Conservation (phyloP, 306 rosid species). For the Pterocarpus macrocarpus region DNA sequence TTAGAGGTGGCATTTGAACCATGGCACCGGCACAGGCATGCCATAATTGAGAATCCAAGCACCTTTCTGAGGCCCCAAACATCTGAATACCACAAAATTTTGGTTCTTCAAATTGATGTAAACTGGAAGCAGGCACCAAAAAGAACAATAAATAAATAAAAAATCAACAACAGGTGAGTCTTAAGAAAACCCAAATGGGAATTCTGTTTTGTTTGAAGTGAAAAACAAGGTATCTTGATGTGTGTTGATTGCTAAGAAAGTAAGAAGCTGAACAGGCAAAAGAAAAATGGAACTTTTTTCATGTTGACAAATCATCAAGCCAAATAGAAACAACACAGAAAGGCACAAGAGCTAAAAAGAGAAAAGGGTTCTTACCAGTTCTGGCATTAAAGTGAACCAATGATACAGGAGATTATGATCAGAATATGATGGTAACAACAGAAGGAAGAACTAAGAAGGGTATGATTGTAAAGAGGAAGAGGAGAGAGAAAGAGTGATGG, state of each 20-base stretch:
- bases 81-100: slow-evolving; percentile 22
- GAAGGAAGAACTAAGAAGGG: not conserved
- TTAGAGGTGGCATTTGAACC: slow-evolving; percentile 92
- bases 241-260: not conserved
- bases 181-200: slow-evolving; percentile 9
- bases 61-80: slow-evolving; percentile 64
- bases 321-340: not conserved
- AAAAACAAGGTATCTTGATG: not conserved
- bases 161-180: not conserved
- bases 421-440: not conserved
- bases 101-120: not conserved
- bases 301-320: not conserved
- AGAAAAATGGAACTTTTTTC: not conserved
- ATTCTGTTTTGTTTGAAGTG: not conserved
- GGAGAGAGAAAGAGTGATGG: slow-evolving; percentile 2
- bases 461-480: not conserved
- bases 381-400: not conserved
- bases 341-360: not conserved
- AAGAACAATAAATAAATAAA: too few species aligned
- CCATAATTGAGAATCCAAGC: slow-evolving; percentile 90
- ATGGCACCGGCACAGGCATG: slow-evolving; percentile 96
- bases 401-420: not conserved
- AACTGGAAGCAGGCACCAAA: not conserved
- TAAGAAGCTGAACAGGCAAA: not conserved
- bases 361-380: slow-evolving; percentile 24